Percentiles rank a stretch among this genome's conserved stretches.
Evolutionary conservation across 176 grass and related monocot species (phyloP).

Genomic region (Cymbopogon citratus): DNA sequence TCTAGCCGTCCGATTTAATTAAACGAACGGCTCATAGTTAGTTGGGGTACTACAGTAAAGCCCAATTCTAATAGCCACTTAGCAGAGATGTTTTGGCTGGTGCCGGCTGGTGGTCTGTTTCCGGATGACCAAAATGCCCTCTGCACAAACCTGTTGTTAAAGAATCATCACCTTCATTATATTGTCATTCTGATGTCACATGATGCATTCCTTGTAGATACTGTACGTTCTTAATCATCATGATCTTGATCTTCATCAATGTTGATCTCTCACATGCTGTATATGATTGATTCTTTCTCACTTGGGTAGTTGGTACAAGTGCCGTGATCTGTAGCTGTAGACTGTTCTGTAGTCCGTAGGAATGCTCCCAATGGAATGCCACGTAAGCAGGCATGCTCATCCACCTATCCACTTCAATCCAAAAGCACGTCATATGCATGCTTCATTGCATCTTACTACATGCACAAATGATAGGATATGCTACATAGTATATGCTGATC

Average conservation of each 20-base stretch:
- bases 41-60: no score
- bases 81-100: background rate
- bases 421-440: background rate
- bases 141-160: background rate
- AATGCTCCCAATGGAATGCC: background rate
- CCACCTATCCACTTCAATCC: background rate
- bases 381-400: background rate
- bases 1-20: no score
- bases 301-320: background rate
- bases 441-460: background rate
- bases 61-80: background rate
- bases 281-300: background rate
- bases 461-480: background rate
- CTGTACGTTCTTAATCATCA: background rate
- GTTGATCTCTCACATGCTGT: background rate
- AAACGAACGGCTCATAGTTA: no score
- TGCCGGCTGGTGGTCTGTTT: background rate
- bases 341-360: no score
- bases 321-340: background rate
- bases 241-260: background rate
- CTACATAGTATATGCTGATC: background rate
- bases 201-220: background rate
- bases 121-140: background rate
- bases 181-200: background rate
- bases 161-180: background rate